Evolutionary conservation across 768 basidiomycete genomes (phyloP).

Genomic region (Suillus cothurnatus): DNA sequence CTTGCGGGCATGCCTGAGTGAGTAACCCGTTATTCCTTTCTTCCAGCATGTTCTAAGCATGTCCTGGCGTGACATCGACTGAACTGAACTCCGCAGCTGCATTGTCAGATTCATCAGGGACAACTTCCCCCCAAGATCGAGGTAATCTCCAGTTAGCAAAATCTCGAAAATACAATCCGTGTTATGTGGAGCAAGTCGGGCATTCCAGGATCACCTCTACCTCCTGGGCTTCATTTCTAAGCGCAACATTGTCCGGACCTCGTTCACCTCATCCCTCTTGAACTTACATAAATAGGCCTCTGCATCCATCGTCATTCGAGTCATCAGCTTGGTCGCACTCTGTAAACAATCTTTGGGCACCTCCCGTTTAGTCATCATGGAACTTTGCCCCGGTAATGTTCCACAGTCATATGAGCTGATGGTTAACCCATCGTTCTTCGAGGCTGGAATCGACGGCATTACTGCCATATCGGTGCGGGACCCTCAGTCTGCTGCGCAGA

Average conservation of each 20-base stretch:
- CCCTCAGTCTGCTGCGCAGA: constrained; percentile 19
- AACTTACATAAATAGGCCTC: background rate
- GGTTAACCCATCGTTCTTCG: constrained; percentile 23
- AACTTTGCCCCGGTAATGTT: constrained; percentile 15
- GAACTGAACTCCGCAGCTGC: background rate
- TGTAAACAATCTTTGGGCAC: constrained; percentile 15
- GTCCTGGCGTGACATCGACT: background rate
- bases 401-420: constrained; percentile 9
- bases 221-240: constrained; percentile 24
- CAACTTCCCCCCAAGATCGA: background rate
- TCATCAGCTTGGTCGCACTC: constrained; percentile 16
- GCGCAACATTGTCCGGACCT: constrained; percentile 29
- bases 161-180: background rate
- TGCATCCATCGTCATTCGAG: background rate
- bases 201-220: constrained; percentile 8
- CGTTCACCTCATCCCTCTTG: constrained; percentile 20
- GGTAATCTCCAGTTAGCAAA: background rate
- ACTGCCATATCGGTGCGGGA: constrained; percentile 19
- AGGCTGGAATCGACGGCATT: constrained; percentile 19
- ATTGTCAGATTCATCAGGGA: background rate
- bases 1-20: background rate
- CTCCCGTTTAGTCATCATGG: constrained; percentile 8
- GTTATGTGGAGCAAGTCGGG: background rate
- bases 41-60: background rate
- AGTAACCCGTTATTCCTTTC: background rate